phyloP scores from a whole-genome alignment of 257 asterid species.

The Jacaranda mimosifolia region DNA sequence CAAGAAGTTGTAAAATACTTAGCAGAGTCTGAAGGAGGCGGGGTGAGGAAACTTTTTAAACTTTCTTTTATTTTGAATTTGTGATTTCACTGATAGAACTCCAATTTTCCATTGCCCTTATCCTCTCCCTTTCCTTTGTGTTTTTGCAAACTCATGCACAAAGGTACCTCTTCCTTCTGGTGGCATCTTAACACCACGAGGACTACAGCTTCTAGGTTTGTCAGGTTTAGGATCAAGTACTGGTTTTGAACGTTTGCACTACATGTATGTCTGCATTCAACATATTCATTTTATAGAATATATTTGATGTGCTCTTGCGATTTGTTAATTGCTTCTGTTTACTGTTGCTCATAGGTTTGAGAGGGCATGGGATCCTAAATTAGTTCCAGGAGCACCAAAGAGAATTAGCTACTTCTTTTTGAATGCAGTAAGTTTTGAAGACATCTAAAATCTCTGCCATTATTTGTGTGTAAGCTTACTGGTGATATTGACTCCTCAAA shows the following conservation, averaged over 20 bases:
- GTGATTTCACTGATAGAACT: constrained; percentile 21
- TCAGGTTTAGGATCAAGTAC: constrained; percentile 86
- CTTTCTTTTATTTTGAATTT: neutral
- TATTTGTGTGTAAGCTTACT: neutral
- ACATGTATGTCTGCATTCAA: constrained; percentile 58
- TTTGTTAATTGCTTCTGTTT: constrained; percentile 24
- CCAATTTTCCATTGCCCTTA: neutral
- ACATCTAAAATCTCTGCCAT: constrained; percentile 20
- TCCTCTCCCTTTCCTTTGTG: constrained; percentile 16
- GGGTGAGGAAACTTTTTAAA: constrained; percentile 65
- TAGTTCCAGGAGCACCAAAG: constrained; percentile 81
- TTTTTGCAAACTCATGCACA: constrained; percentile 23
- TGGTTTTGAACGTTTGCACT: constrained; percentile 95
- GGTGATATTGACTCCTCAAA: constrained; percentile 18
- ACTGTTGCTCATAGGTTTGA: constrained; percentile 65
- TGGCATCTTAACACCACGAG: constrained; percentile 87
- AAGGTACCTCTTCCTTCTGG: constrained; percentile 95
- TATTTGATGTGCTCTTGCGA: neutral
- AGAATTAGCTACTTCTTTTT: constrained; percentile 81
- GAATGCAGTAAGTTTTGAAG: constrained; percentile 69
- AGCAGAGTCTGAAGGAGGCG: constrained; percentile 88
- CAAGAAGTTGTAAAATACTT: constrained; percentile 74
- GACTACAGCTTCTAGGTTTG: constrained; percentile 88
- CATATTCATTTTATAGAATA: constrained; percentile 25
- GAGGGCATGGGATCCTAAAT: constrained; percentile 91